Evolutionary conservation across 345 rosid species (phyloP).

Genomic region (Turnera subulata): DNA sequence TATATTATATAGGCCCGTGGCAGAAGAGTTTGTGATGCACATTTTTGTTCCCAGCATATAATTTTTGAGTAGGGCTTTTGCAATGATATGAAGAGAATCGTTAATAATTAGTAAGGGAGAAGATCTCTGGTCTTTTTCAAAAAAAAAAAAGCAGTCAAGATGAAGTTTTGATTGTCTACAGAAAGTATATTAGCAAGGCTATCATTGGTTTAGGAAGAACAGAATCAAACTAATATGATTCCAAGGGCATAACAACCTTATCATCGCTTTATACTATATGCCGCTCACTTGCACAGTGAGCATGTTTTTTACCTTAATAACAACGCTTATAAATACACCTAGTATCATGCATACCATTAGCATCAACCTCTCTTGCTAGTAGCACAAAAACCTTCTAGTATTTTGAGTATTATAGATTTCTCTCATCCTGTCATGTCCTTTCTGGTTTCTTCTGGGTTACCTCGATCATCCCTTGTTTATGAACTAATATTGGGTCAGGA

Average conservation of each 20-base stretch:
- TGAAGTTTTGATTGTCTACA: slow-evolving; percentile 29
- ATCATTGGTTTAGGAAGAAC: slow-evolving; percentile 52
- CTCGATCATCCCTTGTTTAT: background rate
- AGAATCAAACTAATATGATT: slow-evolving; percentile 33
- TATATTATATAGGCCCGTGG: no score
- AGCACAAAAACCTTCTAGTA: background rate
- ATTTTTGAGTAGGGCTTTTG: background rate
- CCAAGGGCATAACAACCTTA: slow-evolving; percentile 31
- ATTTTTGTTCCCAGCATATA: slow-evolving; percentile 2
- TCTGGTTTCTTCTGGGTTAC: background rate
- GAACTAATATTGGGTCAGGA: slow-evolving; percentile 33
- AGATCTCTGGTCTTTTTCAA: slow-evolving; percentile 13
- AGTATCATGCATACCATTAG: background rate
- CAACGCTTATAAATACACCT: slow-evolving; percentile 5
- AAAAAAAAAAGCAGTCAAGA: slow-evolving; percentile 41
- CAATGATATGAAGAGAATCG: slow-evolving; percentile 15
- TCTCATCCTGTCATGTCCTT: background rate
- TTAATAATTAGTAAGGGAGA: slow-evolving; percentile 12
- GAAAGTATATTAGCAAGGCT: slow-evolving; percentile 23
- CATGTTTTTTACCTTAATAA: background rate
- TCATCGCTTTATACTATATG: slow-evolving; percentile 30
- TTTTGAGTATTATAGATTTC: background rate
- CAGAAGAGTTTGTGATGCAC: slow-evolving; percentile 13
- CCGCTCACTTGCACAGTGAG: background rate
- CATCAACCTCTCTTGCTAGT: background rate